Evolutionary conservation across 208 protist species (phyloP).

Genomic region (Vickermania ingenoplastis): DNA sequence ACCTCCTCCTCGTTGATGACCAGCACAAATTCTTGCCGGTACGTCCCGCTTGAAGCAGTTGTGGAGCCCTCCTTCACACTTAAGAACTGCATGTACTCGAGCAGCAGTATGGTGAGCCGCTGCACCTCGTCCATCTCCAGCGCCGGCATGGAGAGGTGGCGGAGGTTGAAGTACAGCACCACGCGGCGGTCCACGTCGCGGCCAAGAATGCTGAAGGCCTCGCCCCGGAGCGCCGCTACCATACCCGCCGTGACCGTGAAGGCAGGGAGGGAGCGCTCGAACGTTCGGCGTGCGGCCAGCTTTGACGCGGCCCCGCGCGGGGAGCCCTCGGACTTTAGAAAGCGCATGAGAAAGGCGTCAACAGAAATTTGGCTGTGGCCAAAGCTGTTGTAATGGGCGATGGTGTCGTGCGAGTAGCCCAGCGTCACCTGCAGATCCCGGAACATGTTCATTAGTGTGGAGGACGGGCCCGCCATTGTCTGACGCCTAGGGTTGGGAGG

Average conservation of each 20-base stretch:
- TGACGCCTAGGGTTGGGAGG: too few species aligned
- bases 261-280: neutral
- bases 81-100: constrained; percentile 69
- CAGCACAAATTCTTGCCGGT: constrained; percentile 46
- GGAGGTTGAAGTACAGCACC: constrained; percentile 46
- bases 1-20: constrained; percentile 50
- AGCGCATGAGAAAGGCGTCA: neutral
- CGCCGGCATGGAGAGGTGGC: constrained; percentile 17
- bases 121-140: constrained; percentile 42
- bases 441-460: too few species aligned
- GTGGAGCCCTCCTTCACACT: constrained; percentile 4
- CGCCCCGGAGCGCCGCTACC: neutral
- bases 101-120: constrained; percentile 42
- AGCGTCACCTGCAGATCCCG: neutral
- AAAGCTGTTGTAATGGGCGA: neutral
- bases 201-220: neutral
- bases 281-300: neutral
- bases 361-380: neutral
- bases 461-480: too few species aligned
- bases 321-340: neutral
- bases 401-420: neutral
- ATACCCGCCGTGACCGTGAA: neutral
- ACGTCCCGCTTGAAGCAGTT: constrained; percentile 15
- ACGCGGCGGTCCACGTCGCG: constrained; percentile 14
- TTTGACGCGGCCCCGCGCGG: neutral